Evolutionary conservation across 768 basidiomycete species (phyloP), one percentile per base, ranked within the genome.

Genomic region (Dentipellis sp.): DNA sequence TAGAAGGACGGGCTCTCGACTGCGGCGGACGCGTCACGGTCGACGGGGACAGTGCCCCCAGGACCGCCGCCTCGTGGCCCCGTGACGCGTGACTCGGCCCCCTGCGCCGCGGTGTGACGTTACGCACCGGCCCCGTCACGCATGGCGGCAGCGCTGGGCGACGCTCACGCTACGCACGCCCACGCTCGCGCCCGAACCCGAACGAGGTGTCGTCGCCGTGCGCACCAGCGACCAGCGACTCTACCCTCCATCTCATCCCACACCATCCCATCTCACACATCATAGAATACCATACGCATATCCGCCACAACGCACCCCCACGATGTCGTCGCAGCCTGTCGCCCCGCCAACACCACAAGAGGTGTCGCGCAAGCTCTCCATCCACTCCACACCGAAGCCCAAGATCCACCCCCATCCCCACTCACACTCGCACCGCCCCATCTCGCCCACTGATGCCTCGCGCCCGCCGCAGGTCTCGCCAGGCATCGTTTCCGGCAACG

Each of bases 261-360:
- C 50, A 52, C 12, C 50, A 52, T 6, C 17, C n/a, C 50, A 4
- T 11, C 17, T 6, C 10, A 49, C n/a, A 34, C 29, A 16, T 29
- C 50, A 35, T 6, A 29, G 3, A 29, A 29, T 29, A 36, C 29
- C 50, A 17, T 36, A 9, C 50, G 2, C 29, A 7, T 1, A 19
- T 29, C 16, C 52, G 29, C 29, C 16, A 7, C 10, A 22, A 19
- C 38, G 11, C n/a, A 23, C 22, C 40, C 38, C 54, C 45, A 53
- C 50, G 52, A 55, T 60, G 37, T 52, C 56, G n/a, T 39, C 64
- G 10, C 50, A 60, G 47, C 59, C 73, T n/a, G 72, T 65, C 16
- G 70, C 86, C 12, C 87, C 91, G 4, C 92, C 90, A 8, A 85
- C 91, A 11, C 84, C 86, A 14, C 90, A 91, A 68, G 92, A 94